A percentile compares a stretch with the other conserved stretches of the same genome.
Evolutionary conservation across 225 moss, liverwort and hornwort genomes (phyloP).

Genomic region (Polytrichum commune): DNA sequence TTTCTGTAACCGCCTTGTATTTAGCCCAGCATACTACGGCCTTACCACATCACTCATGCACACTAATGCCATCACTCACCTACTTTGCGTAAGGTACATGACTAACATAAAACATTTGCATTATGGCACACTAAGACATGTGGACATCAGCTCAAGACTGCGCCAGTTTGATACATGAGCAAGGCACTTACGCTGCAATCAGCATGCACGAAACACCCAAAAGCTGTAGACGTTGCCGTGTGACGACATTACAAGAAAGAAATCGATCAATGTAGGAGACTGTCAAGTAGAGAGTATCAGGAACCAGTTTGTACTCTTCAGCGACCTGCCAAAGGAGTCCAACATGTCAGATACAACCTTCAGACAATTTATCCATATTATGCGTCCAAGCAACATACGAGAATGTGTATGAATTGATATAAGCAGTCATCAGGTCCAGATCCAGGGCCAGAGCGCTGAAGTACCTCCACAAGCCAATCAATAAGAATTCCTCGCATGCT

Average conservation of each 20-base stretch:
- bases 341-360: not conserved
- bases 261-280: conserved; percentile 96
- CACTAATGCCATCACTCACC: too few relatives aligned
- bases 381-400: not conserved
- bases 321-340: conserved; percentile 46
- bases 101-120: too few relatives aligned
- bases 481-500: conserved; percentile 92
- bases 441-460: too few relatives aligned
- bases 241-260: conserved; percentile 73
- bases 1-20: too few relatives aligned
- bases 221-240: conserved; percentile 84
- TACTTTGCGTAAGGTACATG: too few relatives aligned
- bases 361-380: not conserved
- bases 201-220: conserved; percentile 97
- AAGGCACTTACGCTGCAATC: conserved; percentile 71
- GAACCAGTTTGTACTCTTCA: conserved; percentile 88
- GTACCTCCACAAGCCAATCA: conserved; percentile 98
- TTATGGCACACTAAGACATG: too few relatives aligned
- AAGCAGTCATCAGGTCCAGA: too few relatives aligned
- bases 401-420: too few relatives aligned
- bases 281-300: conserved; percentile 87
- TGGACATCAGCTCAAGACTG: too few relatives aligned
- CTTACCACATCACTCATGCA: too few relatives aligned
- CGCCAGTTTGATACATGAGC: not conserved
- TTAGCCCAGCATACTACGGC: too few relatives aligned